These are phyloP conservation scores for Apophysomyces elegans DNA, from an alignment of 371 early-diverging fungal species.

Conservation along the genomic window DNA sequence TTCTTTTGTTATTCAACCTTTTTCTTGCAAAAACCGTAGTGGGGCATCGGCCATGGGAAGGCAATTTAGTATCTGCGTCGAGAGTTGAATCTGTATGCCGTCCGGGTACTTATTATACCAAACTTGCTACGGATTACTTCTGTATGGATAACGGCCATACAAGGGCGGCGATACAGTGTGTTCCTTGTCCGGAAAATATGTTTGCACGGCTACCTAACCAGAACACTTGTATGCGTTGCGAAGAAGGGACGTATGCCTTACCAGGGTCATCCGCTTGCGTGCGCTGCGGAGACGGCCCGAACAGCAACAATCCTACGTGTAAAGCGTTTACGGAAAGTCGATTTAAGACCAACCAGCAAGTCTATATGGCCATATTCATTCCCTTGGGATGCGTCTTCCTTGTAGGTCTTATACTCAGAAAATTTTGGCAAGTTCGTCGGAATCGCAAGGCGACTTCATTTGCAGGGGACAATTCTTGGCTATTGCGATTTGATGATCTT, in stretches of 20 bases:
- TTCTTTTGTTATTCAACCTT: conserved; percentile 33
- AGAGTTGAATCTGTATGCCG: conserved; percentile 14
- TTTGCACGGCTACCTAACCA: conserved; percentile 31
- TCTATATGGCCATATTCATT: conserved; percentile 36
- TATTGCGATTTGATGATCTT: conserved; percentile 40
- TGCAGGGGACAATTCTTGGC: conserved; percentile 50
- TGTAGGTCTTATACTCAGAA: background rate
- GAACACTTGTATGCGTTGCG: conserved; percentile 36
- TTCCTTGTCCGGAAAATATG: conserved; percentile 37
- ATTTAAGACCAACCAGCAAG: conserved; percentile 13
- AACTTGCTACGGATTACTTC: conserved; percentile 17
- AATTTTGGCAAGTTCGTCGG: conserved; percentile 21
- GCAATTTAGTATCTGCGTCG: conserved; percentile 21
- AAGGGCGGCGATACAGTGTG: conserved; percentile 29
- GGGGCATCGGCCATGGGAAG: conserved; percentile 28
- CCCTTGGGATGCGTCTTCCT: conserved; percentile 27
- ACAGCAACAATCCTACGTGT: conserved; percentile 21
- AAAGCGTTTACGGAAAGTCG: conserved; percentile 12
- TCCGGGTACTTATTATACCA: conserved; percentile 29
- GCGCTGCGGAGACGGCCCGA: conserved; percentile 28
- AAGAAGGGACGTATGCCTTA: conserved; percentile 23
- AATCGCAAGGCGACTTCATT: conserved; percentile 24
- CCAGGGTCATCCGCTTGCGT: conserved; percentile 26
- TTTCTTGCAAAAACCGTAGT: conserved; percentile 21
- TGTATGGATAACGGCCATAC: conserved; percentile 26